phyloP scores from a whole-genome alignment of 495 filamentous ascomycete genomes.

The Poronia punctata region DNA sequence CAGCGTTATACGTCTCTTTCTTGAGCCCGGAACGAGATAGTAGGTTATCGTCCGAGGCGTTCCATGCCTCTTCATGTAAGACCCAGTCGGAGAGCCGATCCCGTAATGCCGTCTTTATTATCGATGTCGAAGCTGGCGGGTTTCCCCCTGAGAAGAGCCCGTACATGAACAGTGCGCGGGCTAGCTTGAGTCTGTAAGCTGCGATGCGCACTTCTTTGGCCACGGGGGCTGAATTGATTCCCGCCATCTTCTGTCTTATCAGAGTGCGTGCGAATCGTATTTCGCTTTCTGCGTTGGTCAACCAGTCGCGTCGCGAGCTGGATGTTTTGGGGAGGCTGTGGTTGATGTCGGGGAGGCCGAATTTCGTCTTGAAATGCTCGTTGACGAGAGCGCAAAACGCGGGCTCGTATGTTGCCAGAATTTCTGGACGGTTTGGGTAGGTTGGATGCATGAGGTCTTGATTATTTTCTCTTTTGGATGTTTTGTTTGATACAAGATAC shows the following conservation, averaged over 20 bases:
- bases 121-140: not conserved
- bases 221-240: not conserved
- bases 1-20: not conserved
- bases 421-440: not conserved
- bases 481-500: too few species aligned
- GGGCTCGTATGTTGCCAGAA: too few species aligned
- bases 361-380: too few species aligned
- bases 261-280: not conserved
- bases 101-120: not conserved
- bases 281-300: not conserved
- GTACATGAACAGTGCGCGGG: not conserved
- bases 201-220: not conserved
- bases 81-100: conserved; percentile 18
- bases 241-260: not conserved
- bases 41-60: conserved; percentile 3
- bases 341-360: too few species aligned
- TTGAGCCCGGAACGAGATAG: not conserved
- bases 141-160: not conserved
- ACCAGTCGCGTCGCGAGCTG: too few species aligned
- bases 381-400: too few species aligned
- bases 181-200: conserved; percentile 1
- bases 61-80: conserved; percentile 11
- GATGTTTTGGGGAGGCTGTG: not conserved
- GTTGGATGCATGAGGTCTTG: not conserved
- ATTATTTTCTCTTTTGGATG: too few species aligned